Percentiles rank a stretch among this genome's conserved stretches.
Conservation (phyloP, 1,284 basidiomycete species). For the Ustilago sp. region DNA sequence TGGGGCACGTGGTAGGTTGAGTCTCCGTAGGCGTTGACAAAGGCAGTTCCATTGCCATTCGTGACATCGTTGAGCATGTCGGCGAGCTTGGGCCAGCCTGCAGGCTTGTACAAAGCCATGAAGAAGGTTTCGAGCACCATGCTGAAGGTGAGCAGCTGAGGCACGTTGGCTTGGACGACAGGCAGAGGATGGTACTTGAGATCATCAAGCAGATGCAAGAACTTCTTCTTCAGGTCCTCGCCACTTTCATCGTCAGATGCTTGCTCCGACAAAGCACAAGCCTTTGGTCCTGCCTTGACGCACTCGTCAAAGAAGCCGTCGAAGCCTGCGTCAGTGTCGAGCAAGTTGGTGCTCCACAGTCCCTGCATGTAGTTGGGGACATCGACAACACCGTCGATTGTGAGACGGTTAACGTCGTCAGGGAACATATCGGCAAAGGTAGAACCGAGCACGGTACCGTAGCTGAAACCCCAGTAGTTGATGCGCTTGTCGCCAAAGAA, state of each 20-base stretch:
- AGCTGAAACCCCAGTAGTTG: slow-evolving; percentile 57
- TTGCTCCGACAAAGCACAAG: slow-evolving; percentile 41
- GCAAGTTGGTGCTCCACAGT: slow-evolving; percentile 38
- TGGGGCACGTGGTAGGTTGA: slow-evolving; percentile 29
- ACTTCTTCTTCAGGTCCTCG: slow-evolving; percentile 40
- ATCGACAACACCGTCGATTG: slow-evolving; percentile 57
- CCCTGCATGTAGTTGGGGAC: slow-evolving; percentile 50
- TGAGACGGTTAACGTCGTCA: slow-evolving; percentile 45
- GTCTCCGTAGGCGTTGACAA: slow-evolving; percentile 44
- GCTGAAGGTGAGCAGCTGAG: slow-evolving; percentile 50
- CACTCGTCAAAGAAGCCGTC: slow-evolving; percentile 48
- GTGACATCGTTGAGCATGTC: slow-evolving; percentile 44
- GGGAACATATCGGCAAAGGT: slow-evolving; percentile 56
- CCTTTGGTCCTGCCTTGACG: slow-evolving; percentile 40
- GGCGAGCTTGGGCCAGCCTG: slow-evolving; percentile 43
- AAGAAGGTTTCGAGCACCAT: slow-evolving; percentile 43
- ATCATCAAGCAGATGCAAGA: slow-evolving; percentile 36
- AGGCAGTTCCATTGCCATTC: slow-evolving; percentile 42
- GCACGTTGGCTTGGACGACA: slow-evolving; percentile 37
- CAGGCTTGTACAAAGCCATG: slow-evolving; percentile 41
- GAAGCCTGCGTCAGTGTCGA: slow-evolving; percentile 41
- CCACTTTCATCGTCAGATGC: slow-evolving; percentile 6
- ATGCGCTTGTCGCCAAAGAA: slow-evolving; percentile 46
- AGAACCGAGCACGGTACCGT: slow-evolving; percentile 57
- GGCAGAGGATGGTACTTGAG: slow-evolving; percentile 46